A percentile compares a stretch with the other conserved stretches of the same genome.
Evolutionary conservation across 768 basidiomycete species (phyloP).

Genomic region (Russula griseocarnosa): DNA sequence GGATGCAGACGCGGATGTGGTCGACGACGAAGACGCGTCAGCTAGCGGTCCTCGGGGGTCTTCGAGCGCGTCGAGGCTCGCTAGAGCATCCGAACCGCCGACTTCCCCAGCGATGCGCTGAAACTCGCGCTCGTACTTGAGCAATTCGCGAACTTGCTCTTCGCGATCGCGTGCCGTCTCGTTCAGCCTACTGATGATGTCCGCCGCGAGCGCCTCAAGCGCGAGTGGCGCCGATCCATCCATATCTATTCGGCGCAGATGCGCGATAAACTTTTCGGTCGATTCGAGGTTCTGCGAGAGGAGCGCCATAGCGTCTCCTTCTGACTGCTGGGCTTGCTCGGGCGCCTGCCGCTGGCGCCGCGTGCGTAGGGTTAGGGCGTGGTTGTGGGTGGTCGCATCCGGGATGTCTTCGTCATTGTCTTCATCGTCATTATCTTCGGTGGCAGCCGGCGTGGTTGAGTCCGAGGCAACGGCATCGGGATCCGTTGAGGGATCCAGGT

Average conservation of each 20-base stretch:
- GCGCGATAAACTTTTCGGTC: conserved; percentile 71
- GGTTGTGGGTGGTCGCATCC: conserved; percentile 45
- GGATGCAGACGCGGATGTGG: conserved; percentile 23
- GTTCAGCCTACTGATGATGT: conserved; percentile 73
- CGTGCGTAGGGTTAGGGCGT: conserved; percentile 34
- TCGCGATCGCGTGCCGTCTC: conserved; percentile 74
- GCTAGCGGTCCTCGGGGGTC: conserved; percentile 41
- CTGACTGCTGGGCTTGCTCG: conserved; percentile 36
- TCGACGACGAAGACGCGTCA: conserved; percentile 36
- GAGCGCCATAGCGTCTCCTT: conserved; percentile 64
- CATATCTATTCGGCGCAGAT: conserved; percentile 65
- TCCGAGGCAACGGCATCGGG: conserved; percentile 2
- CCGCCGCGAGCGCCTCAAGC: conserved; percentile 68
- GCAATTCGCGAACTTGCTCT: conserved; percentile 71
- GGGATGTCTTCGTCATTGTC: conserved; percentile 28
- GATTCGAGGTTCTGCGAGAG: conserved; percentile 71
- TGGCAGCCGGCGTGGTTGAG: conserved; percentile 23
- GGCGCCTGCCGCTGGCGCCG: conserved; percentile 4
- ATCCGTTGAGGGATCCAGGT: conserved; percentile 30
- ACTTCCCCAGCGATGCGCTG: conserved; percentile 72
- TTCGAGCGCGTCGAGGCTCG: conserved; percentile 61
- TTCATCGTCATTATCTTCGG: conserved; percentile 32
- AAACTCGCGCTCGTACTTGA: conserved; percentile 77
- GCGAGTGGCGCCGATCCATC: conserved; percentile 37
- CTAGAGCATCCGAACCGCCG: conserved; percentile 69